phyloP scores from a whole-genome alignment of 345 rosid species.

The Angophora floribunda region DNA sequence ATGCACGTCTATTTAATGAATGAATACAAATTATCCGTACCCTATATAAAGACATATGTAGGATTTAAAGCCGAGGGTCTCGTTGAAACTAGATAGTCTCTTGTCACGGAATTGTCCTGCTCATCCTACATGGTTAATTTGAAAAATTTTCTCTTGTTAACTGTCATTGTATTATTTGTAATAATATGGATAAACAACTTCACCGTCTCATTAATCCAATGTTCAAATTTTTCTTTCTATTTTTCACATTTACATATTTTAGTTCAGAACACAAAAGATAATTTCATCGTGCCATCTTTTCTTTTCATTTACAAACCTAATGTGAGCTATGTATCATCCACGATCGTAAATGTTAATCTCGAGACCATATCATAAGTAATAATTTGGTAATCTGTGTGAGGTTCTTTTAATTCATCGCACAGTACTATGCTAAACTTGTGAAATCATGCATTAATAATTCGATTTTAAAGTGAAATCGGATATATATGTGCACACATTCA shows the following conservation, averaged over 20 bases:
- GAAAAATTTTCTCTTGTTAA: background rate
- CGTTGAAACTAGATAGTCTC: background rate
- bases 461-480: background rate
- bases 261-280: background rate
- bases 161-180: background rate
- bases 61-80: background rate
- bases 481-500: rapidly evolving
- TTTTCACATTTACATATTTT: background rate
- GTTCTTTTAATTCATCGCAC: background rate
- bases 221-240: background rate
- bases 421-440: background rate
- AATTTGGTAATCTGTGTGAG: background rate
- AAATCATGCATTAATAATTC: background rate
- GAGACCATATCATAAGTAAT: background rate
- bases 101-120: background rate
- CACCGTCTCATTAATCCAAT: background rate
- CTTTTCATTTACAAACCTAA: background rate
- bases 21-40: background rate
- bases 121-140: background rate
- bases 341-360: background rate
- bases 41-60: background rate
- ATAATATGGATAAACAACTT: background rate
- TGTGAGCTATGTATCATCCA: background rate
- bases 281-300: rapidly evolving
- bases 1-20: background rate